A percentile compares a stretch with the other conserved stretches of the same genome.
phyloP scores from a whole-genome alignment of 176 grass and related monocot genomes.

The Eleusine coracana region DNA sequence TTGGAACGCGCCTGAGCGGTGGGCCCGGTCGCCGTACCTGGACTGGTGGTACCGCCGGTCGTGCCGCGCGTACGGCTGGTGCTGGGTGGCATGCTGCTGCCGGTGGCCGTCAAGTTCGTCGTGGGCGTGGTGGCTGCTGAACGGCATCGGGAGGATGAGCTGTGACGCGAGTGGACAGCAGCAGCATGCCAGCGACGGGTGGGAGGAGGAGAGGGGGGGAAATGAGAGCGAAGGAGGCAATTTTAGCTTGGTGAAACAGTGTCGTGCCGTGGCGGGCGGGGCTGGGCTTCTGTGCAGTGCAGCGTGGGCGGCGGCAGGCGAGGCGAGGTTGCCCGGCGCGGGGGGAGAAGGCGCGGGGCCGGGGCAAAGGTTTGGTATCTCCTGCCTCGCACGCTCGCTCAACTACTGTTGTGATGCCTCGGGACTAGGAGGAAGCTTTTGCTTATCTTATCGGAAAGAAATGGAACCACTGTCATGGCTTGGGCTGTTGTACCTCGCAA shows the following conservation, averaged over 20 bases:
- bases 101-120: no score
- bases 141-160: background rate
- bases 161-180: background rate
- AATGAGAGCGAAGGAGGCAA: background rate
- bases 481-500: conserved; percentile 32
- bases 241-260: background rate
- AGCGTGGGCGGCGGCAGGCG: background rate
- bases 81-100: background rate
- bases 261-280: background rate
- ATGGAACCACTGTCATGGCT: background rate
- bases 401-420: background rate
- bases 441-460: conserved; percentile 17
- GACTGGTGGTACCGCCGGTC: no score
- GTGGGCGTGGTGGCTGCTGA: background rate
- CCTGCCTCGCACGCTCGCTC: conserved; percentile 4
- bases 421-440: conserved; percentile 16
- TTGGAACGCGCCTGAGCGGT: conserved; percentile 21
- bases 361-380: conserved; percentile 51
- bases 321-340: conserved; percentile 2
- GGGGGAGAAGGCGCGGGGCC: background rate
- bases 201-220: background rate
- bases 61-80: background rate
- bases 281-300: background rate
- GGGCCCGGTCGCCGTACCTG: background rate
- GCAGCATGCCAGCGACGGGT: conserved; percentile 33